phyloP scores from a whole-genome alignment of 805 yeast species.

The Ogataea methanolica region DNA sequence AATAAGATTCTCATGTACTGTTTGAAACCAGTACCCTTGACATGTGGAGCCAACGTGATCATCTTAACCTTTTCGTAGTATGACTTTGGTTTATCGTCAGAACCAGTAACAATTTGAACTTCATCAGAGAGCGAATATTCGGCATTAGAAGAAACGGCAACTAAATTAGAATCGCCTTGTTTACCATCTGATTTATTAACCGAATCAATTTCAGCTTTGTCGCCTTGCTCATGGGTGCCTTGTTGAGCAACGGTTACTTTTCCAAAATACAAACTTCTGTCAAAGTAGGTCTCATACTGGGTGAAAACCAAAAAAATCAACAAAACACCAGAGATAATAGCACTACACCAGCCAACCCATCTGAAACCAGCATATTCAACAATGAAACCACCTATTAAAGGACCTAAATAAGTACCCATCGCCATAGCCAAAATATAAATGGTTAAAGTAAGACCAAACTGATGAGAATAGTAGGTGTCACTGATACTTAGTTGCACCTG shows the following conservation, averaged over 20 bases:
- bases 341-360: slow-evolving; percentile 73
- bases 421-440: slow-evolving; percentile 71
- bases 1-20: slow-evolving; percentile 55
- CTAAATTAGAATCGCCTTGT: neutral
- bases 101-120: slow-evolving; percentile 26
- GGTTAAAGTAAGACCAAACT: slow-evolving; percentile 67
- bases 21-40: slow-evolving; percentile 60
- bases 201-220: slow-evolving; percentile 3
- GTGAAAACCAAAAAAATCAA: slow-evolving; percentile 50
- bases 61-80: slow-evolving; percentile 44
- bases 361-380: slow-evolving; percentile 57
- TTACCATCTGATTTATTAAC: neutral
- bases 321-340: slow-evolving; percentile 59
- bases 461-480: slow-evolving; percentile 75
- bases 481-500: slow-evolving; percentile 63
- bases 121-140: neutral
- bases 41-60: slow-evolving; percentile 53
- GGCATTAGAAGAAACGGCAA: slow-evolving; percentile 4
- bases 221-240: slow-evolving; percentile 1
- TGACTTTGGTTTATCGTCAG: slow-evolving; percentile 36
- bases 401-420: slow-evolving; percentile 75
- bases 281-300: slow-evolving; percentile 70
- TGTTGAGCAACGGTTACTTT: slow-evolving; percentile 26
- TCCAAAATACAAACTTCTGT: slow-evolving; percentile 41
- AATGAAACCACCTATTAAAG: slow-evolving; percentile 73